Percentiles rank a stretch among this genome's conserved stretches.
phyloP scores from a whole-genome alignment of 768 basidiomycete genomes.

The Pholiota molesta region DNA sequence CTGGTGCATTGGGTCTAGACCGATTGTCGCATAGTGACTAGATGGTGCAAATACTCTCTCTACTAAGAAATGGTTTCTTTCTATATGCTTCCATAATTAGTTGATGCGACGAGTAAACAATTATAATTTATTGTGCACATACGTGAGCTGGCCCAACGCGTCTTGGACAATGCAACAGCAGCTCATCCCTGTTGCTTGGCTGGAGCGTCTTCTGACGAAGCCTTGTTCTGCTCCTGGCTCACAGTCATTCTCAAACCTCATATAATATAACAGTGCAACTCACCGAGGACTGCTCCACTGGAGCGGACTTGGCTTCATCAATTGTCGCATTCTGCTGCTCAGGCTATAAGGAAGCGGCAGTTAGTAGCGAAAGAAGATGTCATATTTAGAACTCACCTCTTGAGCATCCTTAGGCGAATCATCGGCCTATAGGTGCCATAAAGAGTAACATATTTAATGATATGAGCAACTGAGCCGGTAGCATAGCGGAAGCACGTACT shows the following conservation, averaged over 20 bases:
- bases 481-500: not conserved
- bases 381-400: not conserved
- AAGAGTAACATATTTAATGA: not conserved
- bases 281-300: not conserved
- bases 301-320: slow-evolving; percentile 11
- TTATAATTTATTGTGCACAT: no score
- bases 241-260: not conserved
- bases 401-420: not conserved
- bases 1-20: not conserved
- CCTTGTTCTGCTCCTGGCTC: not conserved
- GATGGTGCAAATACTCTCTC: not conserved
- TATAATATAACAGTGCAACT: not conserved
- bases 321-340: slow-evolving; percentile 12
- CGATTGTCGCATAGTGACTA: not conserved
- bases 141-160: not conserved
- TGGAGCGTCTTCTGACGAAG: not conserved
- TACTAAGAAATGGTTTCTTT: no score
- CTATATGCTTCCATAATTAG: no score
- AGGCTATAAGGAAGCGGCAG: not conserved
- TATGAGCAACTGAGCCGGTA: not conserved
- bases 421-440: not conserved
- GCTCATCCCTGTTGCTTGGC: not conserved
- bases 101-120: no score
- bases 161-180: not conserved
- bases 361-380: not conserved